Conservation (phyloP, 768 basidiomycete species). For the Tulasnella sp. region DNA sequence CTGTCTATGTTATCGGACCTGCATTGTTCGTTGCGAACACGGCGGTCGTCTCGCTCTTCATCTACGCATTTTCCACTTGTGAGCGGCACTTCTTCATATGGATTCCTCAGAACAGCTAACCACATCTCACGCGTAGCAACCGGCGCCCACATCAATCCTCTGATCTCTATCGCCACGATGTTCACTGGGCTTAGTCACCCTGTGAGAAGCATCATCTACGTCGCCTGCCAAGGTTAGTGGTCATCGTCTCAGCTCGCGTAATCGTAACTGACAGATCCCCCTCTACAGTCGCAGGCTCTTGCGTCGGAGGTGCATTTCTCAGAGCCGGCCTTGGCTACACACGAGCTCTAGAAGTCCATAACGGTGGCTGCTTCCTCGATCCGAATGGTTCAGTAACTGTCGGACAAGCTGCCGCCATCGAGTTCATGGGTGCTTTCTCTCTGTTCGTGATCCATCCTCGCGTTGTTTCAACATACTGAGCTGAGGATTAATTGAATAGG, state of each 20-base stretch:
- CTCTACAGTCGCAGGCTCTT: neutral
- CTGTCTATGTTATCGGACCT: neutral
- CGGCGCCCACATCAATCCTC: constrained; percentile 1
- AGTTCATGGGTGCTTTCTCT: constrained; percentile 5
- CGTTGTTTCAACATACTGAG: neutral
- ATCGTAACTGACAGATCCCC: neutral
- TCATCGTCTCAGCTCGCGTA: neutral
- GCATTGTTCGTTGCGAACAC: neutral
- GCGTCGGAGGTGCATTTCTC: neutral
- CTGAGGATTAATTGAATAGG: neutral
- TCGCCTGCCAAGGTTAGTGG: neutral
- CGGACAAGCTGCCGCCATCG: constrained; percentile 1
- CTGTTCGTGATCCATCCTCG: neutral
- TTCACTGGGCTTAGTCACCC: constrained; percentile 2
- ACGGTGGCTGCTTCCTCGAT: constrained; percentile 6
- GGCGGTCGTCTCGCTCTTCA: constrained; percentile 1
- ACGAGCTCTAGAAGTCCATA: neutral
- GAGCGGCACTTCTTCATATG: neutral
- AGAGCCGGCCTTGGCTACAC: neutral
- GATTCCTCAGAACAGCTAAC: neutral
- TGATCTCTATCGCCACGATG: constrained; percentile 5
- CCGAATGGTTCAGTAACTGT: constrained; percentile 4
- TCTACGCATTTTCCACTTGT: constrained; percentile 4
- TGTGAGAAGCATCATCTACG: constrained; percentile 3
- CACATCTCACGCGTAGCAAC: neutral